phyloP scores from a whole-genome alignment of 352 stramenopile genomes.

The Phytophthora tentaculata region DNA sequence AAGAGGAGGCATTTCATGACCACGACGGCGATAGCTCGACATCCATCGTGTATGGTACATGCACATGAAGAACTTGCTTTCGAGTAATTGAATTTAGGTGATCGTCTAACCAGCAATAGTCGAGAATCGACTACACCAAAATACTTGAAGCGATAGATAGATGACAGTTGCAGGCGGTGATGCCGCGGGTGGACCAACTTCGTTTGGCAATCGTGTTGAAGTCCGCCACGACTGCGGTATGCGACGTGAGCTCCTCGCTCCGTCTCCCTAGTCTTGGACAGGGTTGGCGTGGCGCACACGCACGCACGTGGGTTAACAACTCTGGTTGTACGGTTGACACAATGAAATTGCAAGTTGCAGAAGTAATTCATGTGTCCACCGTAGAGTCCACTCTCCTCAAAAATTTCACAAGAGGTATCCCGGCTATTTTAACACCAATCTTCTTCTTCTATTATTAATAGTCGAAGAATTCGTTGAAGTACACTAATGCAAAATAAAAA shows the following conservation, averaged over 20 bases:
- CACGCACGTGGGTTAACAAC: constrained; percentile 34
- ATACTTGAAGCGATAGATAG: constrained; percentile 1
- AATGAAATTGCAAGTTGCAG: too few relatives aligned
- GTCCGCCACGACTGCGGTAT: constrained; percentile 8
- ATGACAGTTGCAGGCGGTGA: not conserved
- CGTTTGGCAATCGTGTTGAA: not conserved
- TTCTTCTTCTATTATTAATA: too few relatives aligned
- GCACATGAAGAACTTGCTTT: too few relatives aligned
- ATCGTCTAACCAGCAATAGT: not conserved
- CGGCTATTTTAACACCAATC: too few relatives aligned
- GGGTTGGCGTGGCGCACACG: constrained; percentile 26
- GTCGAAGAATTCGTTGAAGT: not conserved
- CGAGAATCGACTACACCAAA: constrained; percentile 7
- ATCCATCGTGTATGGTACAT: too few relatives aligned
- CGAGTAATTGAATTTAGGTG: constrained; percentile 10
- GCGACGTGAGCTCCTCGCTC: constrained; percentile 30
- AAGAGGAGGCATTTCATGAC: not conserved
- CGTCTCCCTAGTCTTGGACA: constrained; percentile 19
- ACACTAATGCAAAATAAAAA: not conserved
- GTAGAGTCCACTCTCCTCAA: too few relatives aligned
- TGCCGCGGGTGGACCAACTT: constrained; percentile 19
- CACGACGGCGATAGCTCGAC: too few relatives aligned
- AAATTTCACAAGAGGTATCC: too few relatives aligned
- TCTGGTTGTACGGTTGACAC: not conserved
- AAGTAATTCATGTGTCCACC: too few relatives aligned